Evolutionary conservation across 2,329 filamentous ascomycete species (phyloP).

Genomic region (Diaporthe vexans): DNA sequence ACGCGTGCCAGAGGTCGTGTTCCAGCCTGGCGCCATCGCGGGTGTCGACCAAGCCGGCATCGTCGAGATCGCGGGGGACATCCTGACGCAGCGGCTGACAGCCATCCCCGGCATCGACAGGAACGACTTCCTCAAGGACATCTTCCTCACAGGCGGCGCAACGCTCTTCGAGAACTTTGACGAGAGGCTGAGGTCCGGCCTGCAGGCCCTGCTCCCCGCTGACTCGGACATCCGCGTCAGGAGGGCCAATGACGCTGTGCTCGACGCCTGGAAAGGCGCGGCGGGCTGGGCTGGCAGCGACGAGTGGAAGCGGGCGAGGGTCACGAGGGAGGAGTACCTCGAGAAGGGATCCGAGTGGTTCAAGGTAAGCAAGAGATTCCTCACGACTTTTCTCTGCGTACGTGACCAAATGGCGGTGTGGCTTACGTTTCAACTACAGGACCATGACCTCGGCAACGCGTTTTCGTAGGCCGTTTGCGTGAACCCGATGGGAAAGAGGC

Average conservation of each 20-base stretch:
- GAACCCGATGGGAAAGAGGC: not conserved
- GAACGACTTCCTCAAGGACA: slow-evolving; percentile 82
- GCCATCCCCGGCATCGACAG: slow-evolving; percentile 64
- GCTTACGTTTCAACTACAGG: slow-evolving; percentile 56
- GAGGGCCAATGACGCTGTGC: slow-evolving; percentile 79
- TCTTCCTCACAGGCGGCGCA: slow-evolving; percentile 96
- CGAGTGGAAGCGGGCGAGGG: slow-evolving; percentile 73
- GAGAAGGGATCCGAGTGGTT: slow-evolving; percentile 97
- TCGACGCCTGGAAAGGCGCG: slow-evolving; percentile 95
- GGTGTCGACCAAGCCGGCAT: slow-evolving; percentile 94
- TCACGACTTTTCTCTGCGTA: not conserved
- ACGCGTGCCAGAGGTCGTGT: slow-evolving; percentile 91
- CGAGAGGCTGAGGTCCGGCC: slow-evolving; percentile 80
- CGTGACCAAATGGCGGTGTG: not conserved
- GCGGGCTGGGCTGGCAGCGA: slow-evolving; percentile 82
- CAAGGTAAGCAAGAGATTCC: slow-evolving; percentile 70
- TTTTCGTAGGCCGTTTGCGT: slow-evolving; percentile 48
- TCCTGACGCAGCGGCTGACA: slow-evolving; percentile 85
- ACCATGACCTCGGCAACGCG: slow-evolving; percentile 75
- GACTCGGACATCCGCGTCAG: slow-evolving; percentile 78
- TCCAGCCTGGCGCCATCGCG: slow-evolving; percentile 87
- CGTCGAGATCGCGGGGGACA: slow-evolving; percentile 91
- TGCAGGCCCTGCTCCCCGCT: slow-evolving; percentile 79
- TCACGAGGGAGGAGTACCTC: slow-evolving; percentile 85
- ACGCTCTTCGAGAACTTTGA: slow-evolving; percentile 90